Conservation (phyloP, 2,329 filamentous ascomycete species). For the Geosmithia morbida region DNA sequence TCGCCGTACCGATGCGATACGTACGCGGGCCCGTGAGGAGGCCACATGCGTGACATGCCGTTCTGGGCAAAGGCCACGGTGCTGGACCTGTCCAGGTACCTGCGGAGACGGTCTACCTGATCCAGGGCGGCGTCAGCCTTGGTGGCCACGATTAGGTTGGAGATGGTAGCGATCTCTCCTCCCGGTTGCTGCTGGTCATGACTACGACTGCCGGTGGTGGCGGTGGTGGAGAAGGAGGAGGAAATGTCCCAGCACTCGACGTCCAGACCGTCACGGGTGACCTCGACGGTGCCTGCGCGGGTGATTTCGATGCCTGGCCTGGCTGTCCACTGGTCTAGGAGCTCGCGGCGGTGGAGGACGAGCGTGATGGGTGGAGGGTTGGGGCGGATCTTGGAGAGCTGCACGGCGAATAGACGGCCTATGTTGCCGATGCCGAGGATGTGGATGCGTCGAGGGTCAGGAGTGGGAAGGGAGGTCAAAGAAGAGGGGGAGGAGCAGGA, state of each 20-base stretch:
- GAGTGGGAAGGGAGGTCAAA: not conserved
- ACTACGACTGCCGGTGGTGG: conserved; percentile 15
- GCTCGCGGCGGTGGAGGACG: conserved; percentile 50
- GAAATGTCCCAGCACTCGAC: conserved; percentile 36
- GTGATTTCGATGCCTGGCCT: conserved; percentile 29
- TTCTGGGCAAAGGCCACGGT: conserved; percentile 79
- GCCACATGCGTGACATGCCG: conserved; percentile 60
- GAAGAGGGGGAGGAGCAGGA: not conserved
- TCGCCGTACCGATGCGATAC: conserved; percentile 20
- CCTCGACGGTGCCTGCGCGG: conserved; percentile 14
- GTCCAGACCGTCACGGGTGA: conserved; percentile 22
- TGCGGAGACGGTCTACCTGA: conserved; percentile 41
- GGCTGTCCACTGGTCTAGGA: conserved; percentile 31
- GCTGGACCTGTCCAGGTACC: conserved; percentile 48
- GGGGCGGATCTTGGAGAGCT: conserved; percentile 43
- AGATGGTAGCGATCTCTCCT: conserved; percentile 35
- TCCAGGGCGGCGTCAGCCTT: conserved; percentile 58
- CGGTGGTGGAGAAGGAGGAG: conserved; percentile 9
- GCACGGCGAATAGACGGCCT: conserved; percentile 64
- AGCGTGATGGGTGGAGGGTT: conserved; percentile 62
- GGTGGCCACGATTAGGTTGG: conserved; percentile 63
- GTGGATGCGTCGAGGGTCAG: conserved; percentile 42
- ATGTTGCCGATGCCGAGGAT: conserved; percentile 72
- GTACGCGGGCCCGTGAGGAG: conserved; percentile 31
- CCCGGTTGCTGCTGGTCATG: conserved; percentile 12